phyloP scores from a whole-genome alignment of 1,139 yeast species.

The Yamadazyma conglobata region DNA sequence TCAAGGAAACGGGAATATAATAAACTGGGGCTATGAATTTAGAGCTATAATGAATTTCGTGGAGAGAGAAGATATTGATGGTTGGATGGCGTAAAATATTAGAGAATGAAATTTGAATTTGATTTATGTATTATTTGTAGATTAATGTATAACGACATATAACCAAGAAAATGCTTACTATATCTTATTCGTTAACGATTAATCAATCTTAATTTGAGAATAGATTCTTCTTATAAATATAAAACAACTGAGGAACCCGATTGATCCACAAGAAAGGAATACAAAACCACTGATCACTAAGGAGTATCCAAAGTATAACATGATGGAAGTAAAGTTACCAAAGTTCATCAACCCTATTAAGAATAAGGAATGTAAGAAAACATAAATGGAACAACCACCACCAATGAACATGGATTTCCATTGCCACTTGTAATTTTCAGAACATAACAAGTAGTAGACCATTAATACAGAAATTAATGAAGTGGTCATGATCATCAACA shows the following conservation, averaged over 20 bases:
- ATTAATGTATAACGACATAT: slow-evolving; percentile 4
- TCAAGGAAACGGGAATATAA: slow-evolving; percentile 12
- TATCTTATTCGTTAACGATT: slow-evolving; percentile 6
- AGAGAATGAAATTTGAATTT: no score
- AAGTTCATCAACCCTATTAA: slow-evolving; percentile 63
- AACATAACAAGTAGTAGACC: slow-evolving; percentile 80
- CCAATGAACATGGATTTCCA: slow-evolving; percentile 90
- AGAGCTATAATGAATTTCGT: slow-evolving; percentile 26
- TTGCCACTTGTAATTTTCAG: slow-evolving; percentile 96
- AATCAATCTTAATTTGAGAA: slow-evolving; percentile 81
- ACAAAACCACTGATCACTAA: slow-evolving; percentile 63
- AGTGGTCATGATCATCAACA: slow-evolving; percentile 79
- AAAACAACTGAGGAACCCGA: slow-evolving; percentile 78
- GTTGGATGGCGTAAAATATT: slow-evolving; percentile 30
- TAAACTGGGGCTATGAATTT: slow-evolving; percentile 28
- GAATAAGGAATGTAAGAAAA: slow-evolving; percentile 77
- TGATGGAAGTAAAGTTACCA: slow-evolving; percentile 72
- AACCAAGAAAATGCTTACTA: not conserved
- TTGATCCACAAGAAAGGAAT: slow-evolving; percentile 82
- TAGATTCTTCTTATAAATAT: slow-evolving; percentile 77
- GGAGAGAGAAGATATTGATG: slow-evolving; percentile 32
- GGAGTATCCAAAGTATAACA: slow-evolving; percentile 85
- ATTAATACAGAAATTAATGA: slow-evolving; percentile 76
- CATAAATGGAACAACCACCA: slow-evolving; percentile 85
- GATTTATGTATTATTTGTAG: no score